Evolutionary conservation across 2,329 filamentous ascomycete genomes (phyloP).

Genomic region (Dactylonectria macrodidyma): DNA sequence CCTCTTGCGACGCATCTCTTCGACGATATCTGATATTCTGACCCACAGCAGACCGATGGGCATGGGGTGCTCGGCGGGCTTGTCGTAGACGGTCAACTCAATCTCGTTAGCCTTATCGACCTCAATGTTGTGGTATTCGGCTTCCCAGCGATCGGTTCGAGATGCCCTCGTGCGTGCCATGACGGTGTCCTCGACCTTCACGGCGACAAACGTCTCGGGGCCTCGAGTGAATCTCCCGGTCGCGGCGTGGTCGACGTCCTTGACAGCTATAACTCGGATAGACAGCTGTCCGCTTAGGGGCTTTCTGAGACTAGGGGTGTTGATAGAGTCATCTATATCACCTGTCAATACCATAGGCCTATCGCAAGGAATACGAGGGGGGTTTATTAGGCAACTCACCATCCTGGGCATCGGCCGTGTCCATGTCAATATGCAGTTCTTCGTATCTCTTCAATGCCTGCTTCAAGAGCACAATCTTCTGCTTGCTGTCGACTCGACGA

Average conservation of each 20-base stretch:
- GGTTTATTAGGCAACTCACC: slow-evolving; percentile 68
- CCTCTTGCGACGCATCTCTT: slow-evolving; percentile 97
- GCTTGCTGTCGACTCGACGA: slow-evolving; percentile 92
- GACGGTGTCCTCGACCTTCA: slow-evolving; percentile 96
- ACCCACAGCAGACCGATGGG: slow-evolving; percentile 98
- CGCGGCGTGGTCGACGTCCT: slow-evolving; percentile 94
- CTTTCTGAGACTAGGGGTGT: slow-evolving; percentile 93
- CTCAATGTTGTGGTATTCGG: slow-evolving; percentile 91
- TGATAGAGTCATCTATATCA: slow-evolving; percentile 89
- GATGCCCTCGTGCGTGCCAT: slow-evolving; percentile 90
- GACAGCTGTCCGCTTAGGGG: slow-evolving; percentile 93
- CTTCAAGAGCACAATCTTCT: slow-evolving; percentile 96
- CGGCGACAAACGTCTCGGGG: slow-evolving; percentile 94
- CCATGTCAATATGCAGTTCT: slow-evolving; percentile 95
- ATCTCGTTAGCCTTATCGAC: slow-evolving; percentile 99
- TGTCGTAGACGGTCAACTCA: slow-evolving; percentile 97
- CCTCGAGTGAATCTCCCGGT: slow-evolving; percentile 88
- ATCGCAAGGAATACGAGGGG: neutral
- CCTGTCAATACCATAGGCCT: slow-evolving; percentile 35
- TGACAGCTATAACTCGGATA: slow-evolving; percentile 88
- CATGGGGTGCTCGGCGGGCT: slow-evolving; percentile 88
- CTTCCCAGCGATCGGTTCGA: slow-evolving; percentile 90
- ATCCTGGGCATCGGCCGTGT: slow-evolving; percentile 82
- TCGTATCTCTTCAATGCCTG: slow-evolving; percentile 97
- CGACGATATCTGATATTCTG: slow-evolving; percentile 94